Evolutionary conservation across 106 monocot species (phyloP), one percentile per base, ranked within the genome.

Genomic region (Allium cepa): DNA sequence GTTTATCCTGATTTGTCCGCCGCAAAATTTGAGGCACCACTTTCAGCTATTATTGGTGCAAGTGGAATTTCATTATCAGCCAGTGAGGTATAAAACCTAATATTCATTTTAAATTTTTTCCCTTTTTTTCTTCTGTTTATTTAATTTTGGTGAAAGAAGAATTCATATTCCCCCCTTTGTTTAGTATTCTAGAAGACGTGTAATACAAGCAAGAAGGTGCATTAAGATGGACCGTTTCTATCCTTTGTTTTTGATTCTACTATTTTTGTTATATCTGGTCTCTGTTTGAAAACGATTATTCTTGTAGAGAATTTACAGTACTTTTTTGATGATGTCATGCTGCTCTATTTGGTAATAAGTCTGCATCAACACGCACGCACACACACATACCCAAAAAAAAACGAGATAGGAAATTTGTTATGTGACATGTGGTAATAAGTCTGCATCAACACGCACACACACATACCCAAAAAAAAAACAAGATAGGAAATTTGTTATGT

Each of bases 1-100:
- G 79, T 90, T 64, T 99, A 81, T 79, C 97, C 97, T 79, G 90
- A 99, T 73, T 83, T 99, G 26, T 80, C 82, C 52, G 72, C 81
- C 57, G 80, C 77, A 45, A 67, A 67, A 22, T 77, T 99, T 79
- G 87, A 93, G 63, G 82, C 89, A n/a, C 56, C 80, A 12, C 68
- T 93, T 49, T 80, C 84, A 70, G 79, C 77, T 27, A 64, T 99
- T 74, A 82, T 72, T 14, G 74, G 75, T 56, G 78, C 78, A 7
- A 78, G 92, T 79, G 97, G 97, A 47, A 60, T 87, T 58, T 77
- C 89, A n/a, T 55, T 99, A 64, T 76, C 79, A 18, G 84, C 73
- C 18, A 46, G 52, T 64, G 70, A 96, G 88, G 96, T 93, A 85
- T 67, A 51, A 26, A 64, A 50, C n/a, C 64, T 15, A 53, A 17